These are phyloP conservation scores for Pythium chondricola DNA, from an alignment of 352 stramenopile genomes.

Conservation along the genomic window DNA sequence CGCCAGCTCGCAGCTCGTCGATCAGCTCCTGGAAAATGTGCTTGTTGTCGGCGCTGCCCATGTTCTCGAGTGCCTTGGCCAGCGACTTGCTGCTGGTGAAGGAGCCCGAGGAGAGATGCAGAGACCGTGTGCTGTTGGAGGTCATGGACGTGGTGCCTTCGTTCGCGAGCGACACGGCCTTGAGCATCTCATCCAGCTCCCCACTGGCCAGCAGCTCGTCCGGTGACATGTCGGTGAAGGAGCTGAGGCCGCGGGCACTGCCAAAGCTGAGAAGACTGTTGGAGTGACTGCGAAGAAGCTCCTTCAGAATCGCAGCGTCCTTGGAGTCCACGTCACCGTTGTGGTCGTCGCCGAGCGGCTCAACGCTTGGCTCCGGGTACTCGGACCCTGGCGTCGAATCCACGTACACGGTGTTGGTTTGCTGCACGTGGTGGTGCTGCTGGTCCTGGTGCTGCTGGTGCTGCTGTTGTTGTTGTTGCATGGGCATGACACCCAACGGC, in stretches of 20 bases:
- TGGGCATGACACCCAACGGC: slow-evolving; percentile 8
- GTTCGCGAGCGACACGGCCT: slow-evolving; percentile 62
- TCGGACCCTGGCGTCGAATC: slow-evolving; percentile 13
- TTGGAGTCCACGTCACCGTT: slow-evolving; percentile 56
- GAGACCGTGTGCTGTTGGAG: slow-evolving; percentile 16
- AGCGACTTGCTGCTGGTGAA: slow-evolving; percentile 53
- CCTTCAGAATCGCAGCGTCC: slow-evolving; percentile 60
- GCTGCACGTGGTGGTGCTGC: not conserved
- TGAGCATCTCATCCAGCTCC: slow-evolving; percentile 77
- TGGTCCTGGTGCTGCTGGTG: slow-evolving; percentile 2
- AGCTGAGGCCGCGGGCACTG: slow-evolving; percentile 38
- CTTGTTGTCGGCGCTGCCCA: slow-evolving; percentile 55
- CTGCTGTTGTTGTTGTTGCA: slow-evolving; percentile 10
- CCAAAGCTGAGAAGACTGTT: slow-evolving; percentile 68
- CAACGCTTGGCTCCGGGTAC: slow-evolving; percentile 55
- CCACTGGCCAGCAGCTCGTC: slow-evolving; percentile 72
- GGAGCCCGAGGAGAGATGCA: slow-evolving; percentile 34
- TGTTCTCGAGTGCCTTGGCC: slow-evolving; percentile 41
- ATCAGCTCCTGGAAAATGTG: slow-evolving; percentile 67
- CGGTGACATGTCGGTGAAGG: slow-evolving; percentile 67
- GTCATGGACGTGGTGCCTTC: slow-evolving; percentile 17
- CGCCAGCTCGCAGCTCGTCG: slow-evolving; percentile 25
- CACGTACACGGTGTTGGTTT: not conserved
- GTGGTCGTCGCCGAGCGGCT: slow-evolving; percentile 48
- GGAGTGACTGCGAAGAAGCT: slow-evolving; percentile 58